Conservation (phyloP, 495 filamentous ascomycete genomes). For the Neurospora sp. region DNA sequence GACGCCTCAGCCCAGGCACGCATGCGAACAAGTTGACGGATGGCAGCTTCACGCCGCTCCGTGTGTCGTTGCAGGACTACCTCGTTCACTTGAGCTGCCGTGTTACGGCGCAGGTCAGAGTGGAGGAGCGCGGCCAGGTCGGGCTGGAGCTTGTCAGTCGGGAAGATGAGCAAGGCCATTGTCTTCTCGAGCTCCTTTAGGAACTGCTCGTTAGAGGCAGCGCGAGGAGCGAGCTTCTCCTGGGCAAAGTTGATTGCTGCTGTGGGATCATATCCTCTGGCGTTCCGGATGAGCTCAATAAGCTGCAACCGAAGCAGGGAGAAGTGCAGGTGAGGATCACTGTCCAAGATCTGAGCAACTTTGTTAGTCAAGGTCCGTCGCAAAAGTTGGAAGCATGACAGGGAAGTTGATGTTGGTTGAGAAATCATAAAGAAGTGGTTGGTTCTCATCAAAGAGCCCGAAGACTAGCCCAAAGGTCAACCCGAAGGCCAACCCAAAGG, state of each 20-base stretch:
- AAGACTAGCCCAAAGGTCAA: background rate
- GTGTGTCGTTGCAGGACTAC: constrained; percentile 68
- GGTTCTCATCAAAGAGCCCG: constrained; percentile 73
- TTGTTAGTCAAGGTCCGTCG: constrained; percentile 6
- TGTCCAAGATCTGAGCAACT: constrained; percentile 67
- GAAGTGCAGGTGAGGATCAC: constrained; percentile 77
- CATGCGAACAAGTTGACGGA: constrained; percentile 67
- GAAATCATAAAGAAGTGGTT: constrained; percentile 84
- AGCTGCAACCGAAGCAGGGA: constrained; percentile 82
- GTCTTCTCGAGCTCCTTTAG: constrained; percentile 83
- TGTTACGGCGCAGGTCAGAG: constrained; percentile 68
- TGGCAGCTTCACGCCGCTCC: constrained; percentile 64
- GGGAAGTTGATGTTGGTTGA: constrained; percentile 9
- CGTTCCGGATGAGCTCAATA: constrained; percentile 80
- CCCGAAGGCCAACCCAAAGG: background rate
- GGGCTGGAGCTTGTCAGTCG: constrained; percentile 57
- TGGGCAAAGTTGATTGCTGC: constrained; percentile 83
- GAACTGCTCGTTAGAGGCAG: constrained; percentile 70
- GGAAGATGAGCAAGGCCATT: constrained; percentile 85
- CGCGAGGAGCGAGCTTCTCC: constrained; percentile 74
- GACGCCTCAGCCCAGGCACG: constrained; percentile 79
- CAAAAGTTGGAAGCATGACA: background rate
- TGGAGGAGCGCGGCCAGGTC: constrained; percentile 67
- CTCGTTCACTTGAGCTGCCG: constrained; percentile 77
- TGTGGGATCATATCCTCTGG: constrained; percentile 65